Evolutionary conservation across 352 stramenopile species (phyloP).

Genomic region (Pythium rhizo-oryzae): DNA sequence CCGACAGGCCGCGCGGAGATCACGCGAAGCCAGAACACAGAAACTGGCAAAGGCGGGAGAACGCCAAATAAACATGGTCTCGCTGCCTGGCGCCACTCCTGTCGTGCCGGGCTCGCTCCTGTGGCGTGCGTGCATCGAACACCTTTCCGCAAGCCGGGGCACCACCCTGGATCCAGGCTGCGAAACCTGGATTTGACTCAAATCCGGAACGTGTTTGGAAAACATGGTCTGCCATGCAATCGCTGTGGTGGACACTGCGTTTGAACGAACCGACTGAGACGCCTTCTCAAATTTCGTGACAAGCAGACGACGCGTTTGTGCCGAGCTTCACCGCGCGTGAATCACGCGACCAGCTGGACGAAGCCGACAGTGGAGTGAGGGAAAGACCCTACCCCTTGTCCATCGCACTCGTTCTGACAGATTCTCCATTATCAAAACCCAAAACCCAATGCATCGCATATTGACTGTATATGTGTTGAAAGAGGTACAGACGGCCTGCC

Average conservation of each 20-base stretch:
- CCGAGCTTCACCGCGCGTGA: neutral
- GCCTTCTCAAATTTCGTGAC: neutral
- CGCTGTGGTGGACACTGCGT: no score
- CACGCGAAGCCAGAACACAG: no score
- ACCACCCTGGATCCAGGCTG: no score
- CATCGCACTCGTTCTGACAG: neutral
- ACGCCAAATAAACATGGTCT: neutral
- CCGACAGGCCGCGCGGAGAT: neutral
- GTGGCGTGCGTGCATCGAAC: neutral
- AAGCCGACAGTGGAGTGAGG: neutral
- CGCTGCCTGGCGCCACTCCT: no score
- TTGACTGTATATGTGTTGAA: neutral
- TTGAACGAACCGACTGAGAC: no score
- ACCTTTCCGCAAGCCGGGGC: neutral
- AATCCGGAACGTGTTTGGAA: neutral
- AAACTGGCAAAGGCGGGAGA: neutral
- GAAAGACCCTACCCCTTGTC: neutral
- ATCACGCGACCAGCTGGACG: neutral
- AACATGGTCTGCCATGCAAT: neutral
- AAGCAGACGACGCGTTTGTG: conserved; percentile 2
- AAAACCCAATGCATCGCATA: neutral
- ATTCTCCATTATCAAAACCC: no score
- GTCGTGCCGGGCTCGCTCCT: neutral
- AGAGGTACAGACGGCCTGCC: neutral
- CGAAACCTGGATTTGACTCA: no score